Conservation (phyloP, 768 basidiomycete genomes). For the Udeniomyces megalosporus region DNA sequence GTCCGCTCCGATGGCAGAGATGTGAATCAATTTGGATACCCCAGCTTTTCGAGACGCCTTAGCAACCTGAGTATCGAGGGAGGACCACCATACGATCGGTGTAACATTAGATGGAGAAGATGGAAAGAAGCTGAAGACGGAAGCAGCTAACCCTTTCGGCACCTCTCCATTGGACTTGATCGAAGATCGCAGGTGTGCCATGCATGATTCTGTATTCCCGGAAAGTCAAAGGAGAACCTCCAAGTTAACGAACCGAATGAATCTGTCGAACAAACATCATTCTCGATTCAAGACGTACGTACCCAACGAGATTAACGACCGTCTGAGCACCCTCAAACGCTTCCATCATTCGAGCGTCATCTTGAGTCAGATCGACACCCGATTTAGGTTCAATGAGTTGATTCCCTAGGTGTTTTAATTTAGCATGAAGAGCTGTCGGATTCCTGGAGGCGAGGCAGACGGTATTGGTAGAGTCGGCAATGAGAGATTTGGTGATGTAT, state of each 20-base stretch:
- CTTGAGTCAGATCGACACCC: slow-evolving; percentile 43
- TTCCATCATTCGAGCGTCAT: slow-evolving; percentile 27
- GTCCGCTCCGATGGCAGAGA: slow-evolving; percentile 65
- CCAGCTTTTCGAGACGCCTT: slow-evolving; percentile 17
- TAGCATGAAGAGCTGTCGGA: slow-evolving; percentile 35
- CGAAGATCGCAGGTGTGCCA: slow-evolving; percentile 42
- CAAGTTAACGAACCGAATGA: no score
- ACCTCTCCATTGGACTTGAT: slow-evolving; percentile 47
- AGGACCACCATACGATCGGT: no score
- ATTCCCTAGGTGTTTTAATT: slow-evolving; percentile 23
- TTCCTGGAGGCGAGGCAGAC: slow-evolving; percentile 48
- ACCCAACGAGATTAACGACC: slow-evolving; percentile 49
- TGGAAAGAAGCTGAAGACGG: background rate
- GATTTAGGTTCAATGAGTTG: slow-evolving; percentile 33
- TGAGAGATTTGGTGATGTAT: slow-evolving; percentile 43
- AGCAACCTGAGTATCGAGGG: no score
- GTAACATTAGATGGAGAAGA: background rate
- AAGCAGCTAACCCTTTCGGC: slow-evolving; percentile 41
- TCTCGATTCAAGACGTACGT: background rate
- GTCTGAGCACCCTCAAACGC: slow-evolving; percentile 44
- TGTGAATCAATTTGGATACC: slow-evolving; percentile 44
- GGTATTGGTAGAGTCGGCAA: slow-evolving; percentile 30
- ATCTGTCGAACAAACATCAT: no score
- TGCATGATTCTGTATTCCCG: slow-evolving; percentile 38
- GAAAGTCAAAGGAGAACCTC: no score